Conservation (phyloP, 2,329 filamentous ascomycete species). For the Fusarium tricinctum region DNA sequence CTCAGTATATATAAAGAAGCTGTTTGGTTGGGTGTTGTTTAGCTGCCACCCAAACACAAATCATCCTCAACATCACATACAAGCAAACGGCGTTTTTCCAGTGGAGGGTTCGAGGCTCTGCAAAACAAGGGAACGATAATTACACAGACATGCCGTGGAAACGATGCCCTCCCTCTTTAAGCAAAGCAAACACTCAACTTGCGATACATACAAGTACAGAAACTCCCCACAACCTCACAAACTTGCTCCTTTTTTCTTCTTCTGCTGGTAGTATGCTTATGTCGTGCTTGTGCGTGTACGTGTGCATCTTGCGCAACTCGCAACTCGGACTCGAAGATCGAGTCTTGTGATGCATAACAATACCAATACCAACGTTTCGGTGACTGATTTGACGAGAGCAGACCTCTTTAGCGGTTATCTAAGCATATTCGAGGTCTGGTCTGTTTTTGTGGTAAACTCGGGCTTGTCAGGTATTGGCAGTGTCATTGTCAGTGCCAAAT, state of each 20-base stretch:
- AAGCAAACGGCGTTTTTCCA: neutral
- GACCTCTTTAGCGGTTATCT: neutral
- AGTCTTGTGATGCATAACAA: slow-evolving; percentile 27
- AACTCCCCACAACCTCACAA: slow-evolving; percentile 1
- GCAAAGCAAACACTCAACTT: slow-evolving; percentile 13
- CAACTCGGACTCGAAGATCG: slow-evolving; percentile 45
- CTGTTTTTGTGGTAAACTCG: neutral
- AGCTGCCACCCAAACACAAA: neutral
- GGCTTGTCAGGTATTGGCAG: neutral
- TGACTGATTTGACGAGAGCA: neutral
- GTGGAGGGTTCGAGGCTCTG: neutral
- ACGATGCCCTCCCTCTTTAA: slow-evolving; percentile 16
- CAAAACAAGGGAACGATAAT: neutral
- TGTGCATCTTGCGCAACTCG: slow-evolving; percentile 39
- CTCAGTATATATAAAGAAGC: neutral
- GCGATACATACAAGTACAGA: slow-evolving; percentile 5
- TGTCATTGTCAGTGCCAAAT: slow-evolving; percentile 19
- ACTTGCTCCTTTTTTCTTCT: neutral
- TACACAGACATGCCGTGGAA: slow-evolving; percentile 22
- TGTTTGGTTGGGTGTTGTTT: neutral
- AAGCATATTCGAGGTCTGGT: neutral
- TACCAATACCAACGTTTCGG: slow-evolving; percentile 12
- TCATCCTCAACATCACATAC: neutral
- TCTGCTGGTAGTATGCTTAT: slow-evolving; percentile 18
- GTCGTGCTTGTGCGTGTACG: slow-evolving; percentile 33